A percentile compares a stretch with the other conserved stretches of the same genome.
These are phyloP conservation scores for Candida golubevii DNA, from an alignment of 805 yeast genomes.

Conservation along the genomic window DNA sequence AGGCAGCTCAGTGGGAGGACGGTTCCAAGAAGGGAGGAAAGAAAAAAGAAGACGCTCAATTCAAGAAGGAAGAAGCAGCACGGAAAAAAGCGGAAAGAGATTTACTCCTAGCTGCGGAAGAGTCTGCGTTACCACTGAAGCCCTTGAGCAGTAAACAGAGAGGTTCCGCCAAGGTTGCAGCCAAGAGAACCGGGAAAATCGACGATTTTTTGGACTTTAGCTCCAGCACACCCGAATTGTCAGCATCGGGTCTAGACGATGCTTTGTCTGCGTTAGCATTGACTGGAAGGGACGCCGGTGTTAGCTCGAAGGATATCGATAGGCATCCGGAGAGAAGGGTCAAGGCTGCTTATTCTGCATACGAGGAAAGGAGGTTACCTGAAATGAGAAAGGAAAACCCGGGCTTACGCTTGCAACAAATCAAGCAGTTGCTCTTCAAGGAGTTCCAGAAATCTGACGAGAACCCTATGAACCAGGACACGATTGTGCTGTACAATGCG, in stretches of 20 bases:
- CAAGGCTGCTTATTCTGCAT: conserved; percentile 73
- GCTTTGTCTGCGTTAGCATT: conserved; percentile 75
- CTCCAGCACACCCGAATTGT: conserved; percentile 46
- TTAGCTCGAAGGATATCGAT: conserved; percentile 60
- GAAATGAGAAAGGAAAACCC: conserved; percentile 72
- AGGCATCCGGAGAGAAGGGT: conserved; percentile 88
- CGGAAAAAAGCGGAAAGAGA: conserved; percentile 82
- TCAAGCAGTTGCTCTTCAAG: conserved; percentile 67
- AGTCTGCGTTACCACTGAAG: conserved; percentile 57
- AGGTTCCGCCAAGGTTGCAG: conserved; percentile 66
- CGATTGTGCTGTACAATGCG: conserved; percentile 62
- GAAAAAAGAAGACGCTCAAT: conserved; percentile 65
- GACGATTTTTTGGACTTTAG: conserved; percentile 63
- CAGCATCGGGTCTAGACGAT: conserved; percentile 72
- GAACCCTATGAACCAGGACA: conserved; percentile 80
- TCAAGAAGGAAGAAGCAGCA: conserved; percentile 71
- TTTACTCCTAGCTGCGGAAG: conserved; percentile 58
- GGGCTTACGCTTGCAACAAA: conserved; percentile 74
- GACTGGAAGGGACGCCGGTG: conserved; percentile 54
- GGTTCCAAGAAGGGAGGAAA: conserved; percentile 67
- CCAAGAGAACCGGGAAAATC: conserved; percentile 54
- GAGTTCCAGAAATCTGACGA: conserved; percentile 79
- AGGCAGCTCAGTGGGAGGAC: conserved; percentile 62
- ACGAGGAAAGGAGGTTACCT: conserved; percentile 66
- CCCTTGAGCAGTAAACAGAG: conserved; percentile 51